Conservation (phyloP, 1,284 basidiomycete genomes). For the Afroboletus lepidellus region DNA sequence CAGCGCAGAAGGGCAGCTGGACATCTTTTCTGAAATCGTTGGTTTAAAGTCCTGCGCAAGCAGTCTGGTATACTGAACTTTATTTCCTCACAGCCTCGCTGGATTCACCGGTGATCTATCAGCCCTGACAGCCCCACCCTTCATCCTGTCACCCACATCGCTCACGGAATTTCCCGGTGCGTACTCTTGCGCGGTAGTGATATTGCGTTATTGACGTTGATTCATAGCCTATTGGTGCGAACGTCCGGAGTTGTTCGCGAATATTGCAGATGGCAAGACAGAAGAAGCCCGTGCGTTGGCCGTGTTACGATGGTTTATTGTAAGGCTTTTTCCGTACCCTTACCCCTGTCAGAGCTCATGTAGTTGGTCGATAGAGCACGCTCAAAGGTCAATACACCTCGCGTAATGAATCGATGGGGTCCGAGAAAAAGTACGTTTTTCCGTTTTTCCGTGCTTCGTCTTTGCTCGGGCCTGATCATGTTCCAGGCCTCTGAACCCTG, state of each 20-base stretch:
- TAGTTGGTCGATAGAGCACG: constrained; percentile 57
- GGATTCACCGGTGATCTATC: constrained; percentile 91
- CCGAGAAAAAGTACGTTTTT: constrained; percentile 89
- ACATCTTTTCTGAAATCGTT: constrained; percentile 80
- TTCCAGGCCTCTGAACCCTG: constrained; percentile 86
- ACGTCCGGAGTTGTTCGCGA: constrained; percentile 79
- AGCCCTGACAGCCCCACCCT: constrained; percentile 91
- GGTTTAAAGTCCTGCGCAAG: constrained; percentile 27
- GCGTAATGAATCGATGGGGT: constrained; percentile 89
- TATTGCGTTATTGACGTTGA: constrained; percentile 1
- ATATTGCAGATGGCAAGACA: constrained; percentile 74
- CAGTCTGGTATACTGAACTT: constrained; percentile 10
- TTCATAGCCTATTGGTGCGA: constrained; percentile 87
- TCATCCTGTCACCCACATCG: constrained; percentile 85
- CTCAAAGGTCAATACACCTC: constrained; percentile 95
- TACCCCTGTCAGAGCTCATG: constrained; percentile 4
- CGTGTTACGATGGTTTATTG: constrained; percentile 90
- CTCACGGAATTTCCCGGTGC: constrained; percentile 86
- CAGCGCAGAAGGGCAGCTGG: constrained; percentile 74
- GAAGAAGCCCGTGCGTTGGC: constrained; percentile 72
- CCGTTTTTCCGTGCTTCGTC: background rate
- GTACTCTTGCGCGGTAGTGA: constrained; percentile 19
- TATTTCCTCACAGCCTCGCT: constrained; percentile 53
- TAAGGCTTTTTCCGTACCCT: constrained; percentile 33
- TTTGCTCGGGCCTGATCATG: constrained; percentile 11